Evolutionary conservation across 2,329 filamentous ascomycete genomes (phyloP), one percentile per base, ranked within the genome.

Genomic region (Ceratocystis smalleyi): DNA sequence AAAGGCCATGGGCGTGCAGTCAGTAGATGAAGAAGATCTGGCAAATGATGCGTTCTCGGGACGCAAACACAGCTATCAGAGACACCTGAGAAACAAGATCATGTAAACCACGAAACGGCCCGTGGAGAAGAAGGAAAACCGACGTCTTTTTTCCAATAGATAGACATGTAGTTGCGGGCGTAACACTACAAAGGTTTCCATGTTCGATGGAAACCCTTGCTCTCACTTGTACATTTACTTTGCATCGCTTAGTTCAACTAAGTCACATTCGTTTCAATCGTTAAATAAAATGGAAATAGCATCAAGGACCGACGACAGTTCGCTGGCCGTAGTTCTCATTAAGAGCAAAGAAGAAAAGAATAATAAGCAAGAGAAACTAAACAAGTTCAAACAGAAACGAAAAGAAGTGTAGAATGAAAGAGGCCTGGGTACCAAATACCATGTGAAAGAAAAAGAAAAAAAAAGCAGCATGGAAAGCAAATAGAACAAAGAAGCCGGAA

Each of bases 331-430:
- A 30, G 6, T 57, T 30, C 54, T 32, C 54, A 19, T 57, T 32
- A 19, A 30, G 54, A 57, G 54, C 54, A 35, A 17, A 57, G 19
- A 43, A 47, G 59, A 59, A 60, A 68, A 68, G 65, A 67, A 35
- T n/a, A 57, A 35, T 57, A 32, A 57, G 35, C 47, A 51, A 69
- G 70, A 69, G 69, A 71, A 51, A 51, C 24, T 5, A n/a, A 51
- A 51, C 12, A 27, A 51, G 47, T 24, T 27, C 69, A 69, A 71
- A 72, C 68, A 67, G 67, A 62, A 61, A 49, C 5, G 17, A 49
- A 54, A 43, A 63, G 19, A 19, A 63, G 24, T 8, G 45, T 22
- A 62, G 43, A 49, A 30, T 40, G 35, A 43, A 64, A 32, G 15
- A n/a, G 22, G 55, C 35, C 43, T 62, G 27, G 35, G 62, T 40